Evolutionary conservation across 1,284 basidiomycete genomes (phyloP).

Genomic region (Malassezia brasiliensis): DNA sequence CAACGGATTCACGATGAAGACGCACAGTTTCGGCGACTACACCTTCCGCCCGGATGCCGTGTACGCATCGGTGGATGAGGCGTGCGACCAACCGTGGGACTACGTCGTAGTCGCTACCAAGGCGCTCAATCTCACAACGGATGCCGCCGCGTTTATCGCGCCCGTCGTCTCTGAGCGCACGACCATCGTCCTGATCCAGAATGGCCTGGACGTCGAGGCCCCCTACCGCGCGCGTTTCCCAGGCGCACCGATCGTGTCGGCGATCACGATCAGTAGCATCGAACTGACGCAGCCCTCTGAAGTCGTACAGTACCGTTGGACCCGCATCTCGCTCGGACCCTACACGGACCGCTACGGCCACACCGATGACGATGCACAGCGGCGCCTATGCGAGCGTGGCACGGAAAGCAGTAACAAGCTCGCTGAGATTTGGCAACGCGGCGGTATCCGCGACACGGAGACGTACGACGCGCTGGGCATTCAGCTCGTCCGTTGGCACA

Average conservation of each 20-base stretch:
- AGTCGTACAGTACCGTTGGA: constrained; percentile 51
- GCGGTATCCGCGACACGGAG: constrained; percentile 50
- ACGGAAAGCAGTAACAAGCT: constrained; percentile 26
- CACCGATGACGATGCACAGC: constrained; percentile 15
- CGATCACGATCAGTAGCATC: constrained; percentile 50
- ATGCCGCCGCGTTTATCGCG: constrained; percentile 43
- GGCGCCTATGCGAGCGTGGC: constrained; percentile 9
- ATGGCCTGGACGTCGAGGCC: constrained; percentile 51
- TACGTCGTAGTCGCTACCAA: constrained; percentile 51
- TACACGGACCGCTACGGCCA: constrained; percentile 38
- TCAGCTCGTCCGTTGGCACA: constrained; percentile 52
- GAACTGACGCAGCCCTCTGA: constrained; percentile 48
- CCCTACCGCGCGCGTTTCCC: constrained; percentile 48
- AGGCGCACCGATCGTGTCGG: constrained; percentile 47
- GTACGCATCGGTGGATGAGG: constrained; percentile 40
- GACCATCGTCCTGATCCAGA: constrained; percentile 51
- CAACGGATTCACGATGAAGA: constrained; percentile 47
- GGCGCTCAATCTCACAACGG: constrained; percentile 41
- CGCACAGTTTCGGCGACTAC: constrained; percentile 50
- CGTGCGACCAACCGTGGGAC: constrained; percentile 41
- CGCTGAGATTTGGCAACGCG: constrained; percentile 38
- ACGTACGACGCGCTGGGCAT: constrained; percentile 47
- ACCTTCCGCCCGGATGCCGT: constrained; percentile 48
- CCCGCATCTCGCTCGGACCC: constrained; percentile 50
- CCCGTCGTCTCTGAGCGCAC: constrained; percentile 36